Percentiles rank a stretch among this genome's conserved stretches.
Conservation (phyloP, 805 yeast species). For the Candida caryicola region DNA sequence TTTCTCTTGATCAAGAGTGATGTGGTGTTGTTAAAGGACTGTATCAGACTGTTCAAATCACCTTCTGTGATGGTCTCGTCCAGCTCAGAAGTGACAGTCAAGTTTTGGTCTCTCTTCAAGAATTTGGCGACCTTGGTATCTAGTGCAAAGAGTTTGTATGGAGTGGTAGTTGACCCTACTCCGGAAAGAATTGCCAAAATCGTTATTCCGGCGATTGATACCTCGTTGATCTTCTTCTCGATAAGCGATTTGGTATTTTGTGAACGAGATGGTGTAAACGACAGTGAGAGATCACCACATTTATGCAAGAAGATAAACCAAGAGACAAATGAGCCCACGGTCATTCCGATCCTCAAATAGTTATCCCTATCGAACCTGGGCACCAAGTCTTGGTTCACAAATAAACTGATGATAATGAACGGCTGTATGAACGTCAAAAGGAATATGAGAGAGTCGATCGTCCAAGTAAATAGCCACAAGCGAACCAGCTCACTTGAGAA, state of each 20-base stretch:
- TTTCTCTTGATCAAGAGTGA: slow-evolving; percentile 33
- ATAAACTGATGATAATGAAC: slow-evolving; percentile 31
- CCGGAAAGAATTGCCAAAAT: slow-evolving; percentile 51
- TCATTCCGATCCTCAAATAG: background rate
- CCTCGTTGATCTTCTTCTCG: slow-evolving; percentile 44
- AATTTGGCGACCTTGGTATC: slow-evolving; percentile 6
- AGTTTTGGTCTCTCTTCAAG: background rate
- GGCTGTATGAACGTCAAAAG: slow-evolving; percentile 45
- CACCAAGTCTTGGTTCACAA: slow-evolving; percentile 25
- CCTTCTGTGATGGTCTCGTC: slow-evolving; percentile 18
- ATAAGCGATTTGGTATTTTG: slow-evolving; percentile 24
- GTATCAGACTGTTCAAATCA: slow-evolving; percentile 34
- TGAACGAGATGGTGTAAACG: slow-evolving; percentile 18
- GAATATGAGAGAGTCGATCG: slow-evolving; percentile 37
- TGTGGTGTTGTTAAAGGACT: slow-evolving; percentile 41
- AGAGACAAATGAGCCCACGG: slow-evolving; percentile 11
- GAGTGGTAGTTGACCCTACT: slow-evolving; percentile 49
- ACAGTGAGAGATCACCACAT: slow-evolving; percentile 31
- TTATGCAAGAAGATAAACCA: slow-evolving; percentile 37
- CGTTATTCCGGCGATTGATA: slow-evolving; percentile 49
- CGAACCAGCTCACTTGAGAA: slow-evolving; percentile 21
- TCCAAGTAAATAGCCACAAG: slow-evolving; percentile 35
- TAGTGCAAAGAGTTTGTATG: slow-evolving; percentile 25
- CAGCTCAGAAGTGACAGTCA: background rate
- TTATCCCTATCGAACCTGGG: slow-evolving; percentile 13